These are phyloP conservation scores for Acanthamoeba castellanii DNA, from an alignment of 208 protist species.

Conservation along the genomic window DNA sequence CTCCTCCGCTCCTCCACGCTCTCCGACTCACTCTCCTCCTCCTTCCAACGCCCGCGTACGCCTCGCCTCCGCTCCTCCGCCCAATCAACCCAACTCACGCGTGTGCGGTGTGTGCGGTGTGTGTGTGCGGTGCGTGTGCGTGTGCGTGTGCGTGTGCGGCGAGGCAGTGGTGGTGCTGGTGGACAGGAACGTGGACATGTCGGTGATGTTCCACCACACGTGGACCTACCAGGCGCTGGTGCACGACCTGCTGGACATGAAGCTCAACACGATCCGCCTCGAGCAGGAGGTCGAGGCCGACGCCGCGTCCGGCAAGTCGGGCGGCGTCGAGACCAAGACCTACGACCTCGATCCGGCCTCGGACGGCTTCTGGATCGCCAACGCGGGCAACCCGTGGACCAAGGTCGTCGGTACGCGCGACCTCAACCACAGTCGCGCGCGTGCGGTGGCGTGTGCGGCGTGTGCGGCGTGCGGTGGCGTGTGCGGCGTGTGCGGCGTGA, in stretches of 20 bases:
- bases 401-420: slow-evolving; percentile 79
- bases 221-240: slow-evolving; percentile 91
- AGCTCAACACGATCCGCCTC: slow-evolving; percentile 86
- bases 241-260: slow-evolving; percentile 89
- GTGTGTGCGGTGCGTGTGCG: neutral
- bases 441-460: neutral
- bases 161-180: slow-evolving; percentile 86
- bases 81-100: neutral
- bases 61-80: neutral
- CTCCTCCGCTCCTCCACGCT: slow-evolving; percentile 44
- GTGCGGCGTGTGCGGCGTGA: neutral
- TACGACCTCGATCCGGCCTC: slow-evolving; percentile 85
- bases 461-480: neutral
- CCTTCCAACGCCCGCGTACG: slow-evolving; percentile 62
- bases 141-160: neutral
- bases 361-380: slow-evolving; percentile 89
- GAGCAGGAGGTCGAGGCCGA: slow-evolving; percentile 5
- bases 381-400: slow-evolving; percentile 85
- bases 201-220: slow-evolving; percentile 89
- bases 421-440: neutral
- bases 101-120: neutral
- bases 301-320: neutral
- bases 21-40: neutral
- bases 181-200: slow-evolving; percentile 88
- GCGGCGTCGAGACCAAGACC: slow-evolving; percentile 35